Percentiles rank a stretch among this genome's conserved stretches.
These are phyloP conservation scores for Syzygium grande DNA, from an alignment of 345 rosid genomes.

Conservation along the genomic window DNA sequence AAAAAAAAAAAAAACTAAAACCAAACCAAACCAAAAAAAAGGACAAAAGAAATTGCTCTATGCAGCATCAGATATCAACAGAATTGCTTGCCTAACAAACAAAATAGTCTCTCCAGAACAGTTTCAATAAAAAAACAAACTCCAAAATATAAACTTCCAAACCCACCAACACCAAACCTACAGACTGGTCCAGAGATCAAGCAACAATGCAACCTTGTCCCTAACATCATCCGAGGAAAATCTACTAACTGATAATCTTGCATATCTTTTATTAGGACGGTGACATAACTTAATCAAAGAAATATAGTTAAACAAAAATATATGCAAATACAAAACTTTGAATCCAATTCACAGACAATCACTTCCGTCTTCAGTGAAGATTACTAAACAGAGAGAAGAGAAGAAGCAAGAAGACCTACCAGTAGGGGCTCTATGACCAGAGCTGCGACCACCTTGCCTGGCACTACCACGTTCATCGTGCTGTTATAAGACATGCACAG, in stretches of 20 bases:
- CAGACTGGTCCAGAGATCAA: background rate
- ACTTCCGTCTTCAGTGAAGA: background rate
- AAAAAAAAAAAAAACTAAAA: background rate
- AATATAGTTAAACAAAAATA: background rate
- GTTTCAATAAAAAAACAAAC: background rate
- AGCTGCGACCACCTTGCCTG: slow-evolving; percentile 59
- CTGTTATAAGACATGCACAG: slow-evolving; percentile 85
- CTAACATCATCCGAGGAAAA: background rate
- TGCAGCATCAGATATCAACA: background rate
- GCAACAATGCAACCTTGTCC: background rate
- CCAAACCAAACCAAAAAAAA: background rate
- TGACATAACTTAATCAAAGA: background rate
- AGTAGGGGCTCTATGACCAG: slow-evolving; percentile 29
- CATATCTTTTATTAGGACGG: background rate
- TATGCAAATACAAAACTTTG: background rate
- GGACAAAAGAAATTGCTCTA: background rate
- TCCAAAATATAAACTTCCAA: background rate
- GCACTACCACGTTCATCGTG: slow-evolving; percentile 67
- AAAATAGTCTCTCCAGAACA: background rate
- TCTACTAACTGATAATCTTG: background rate
- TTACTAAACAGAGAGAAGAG: background rate
- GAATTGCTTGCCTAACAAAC: background rate
- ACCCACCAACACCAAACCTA: background rate
- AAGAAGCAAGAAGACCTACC: slow-evolving; percentile 27
- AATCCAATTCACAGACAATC: background rate